These are phyloP conservation scores for Dactylellina cionopaga DNA, from an alignment of 2,329 filamentous ascomycete species.

Conservation along the genomic window DNA sequence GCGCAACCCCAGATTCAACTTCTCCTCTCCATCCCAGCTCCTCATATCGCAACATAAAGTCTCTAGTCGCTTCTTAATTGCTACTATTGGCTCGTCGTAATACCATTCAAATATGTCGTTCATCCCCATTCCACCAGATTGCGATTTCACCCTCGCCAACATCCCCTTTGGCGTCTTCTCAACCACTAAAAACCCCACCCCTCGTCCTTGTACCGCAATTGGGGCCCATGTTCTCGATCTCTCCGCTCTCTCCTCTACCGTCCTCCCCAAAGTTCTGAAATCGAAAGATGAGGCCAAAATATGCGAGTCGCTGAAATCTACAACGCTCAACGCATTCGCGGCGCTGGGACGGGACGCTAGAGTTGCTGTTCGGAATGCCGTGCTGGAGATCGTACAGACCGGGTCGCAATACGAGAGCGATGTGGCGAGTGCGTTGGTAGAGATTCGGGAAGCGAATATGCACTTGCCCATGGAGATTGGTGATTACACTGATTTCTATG, in stretches of 20 bases:
- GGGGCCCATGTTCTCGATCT: conserved; percentile 78
- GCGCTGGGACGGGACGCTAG: conserved; percentile 73
- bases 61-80: neutral
- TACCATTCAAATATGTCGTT: conserved; percentile 36
- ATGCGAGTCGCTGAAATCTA: conserved; percentile 64
- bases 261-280: conserved; percentile 9
- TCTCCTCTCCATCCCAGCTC: neutral
- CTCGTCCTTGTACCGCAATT: conserved; percentile 75
- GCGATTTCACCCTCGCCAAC: conserved; percentile 79
- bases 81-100: neutral
- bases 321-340: conserved; percentile 78
- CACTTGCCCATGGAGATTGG: conserved; percentile 81
- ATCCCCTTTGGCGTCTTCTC: conserved; percentile 86
- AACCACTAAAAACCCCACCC: conserved; percentile 67
- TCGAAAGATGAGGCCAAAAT: conserved; percentile 1
- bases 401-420: conserved; percentile 28
- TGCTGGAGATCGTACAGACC: conserved; percentile 29
- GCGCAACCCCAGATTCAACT: conserved; percentile 28
- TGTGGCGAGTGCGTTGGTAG: conserved; percentile 67
- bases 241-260: conserved; percentile 66
- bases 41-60: neutral
- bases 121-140: conserved; percentile 68
- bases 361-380: conserved; percentile 38
- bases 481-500: conserved; percentile 88
- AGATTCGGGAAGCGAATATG: conserved; percentile 69